These are phyloP conservation scores for Amaranthus hypochondriacus DNA, from an alignment of 148 eudicot species.

Conservation along the genomic window DNA sequence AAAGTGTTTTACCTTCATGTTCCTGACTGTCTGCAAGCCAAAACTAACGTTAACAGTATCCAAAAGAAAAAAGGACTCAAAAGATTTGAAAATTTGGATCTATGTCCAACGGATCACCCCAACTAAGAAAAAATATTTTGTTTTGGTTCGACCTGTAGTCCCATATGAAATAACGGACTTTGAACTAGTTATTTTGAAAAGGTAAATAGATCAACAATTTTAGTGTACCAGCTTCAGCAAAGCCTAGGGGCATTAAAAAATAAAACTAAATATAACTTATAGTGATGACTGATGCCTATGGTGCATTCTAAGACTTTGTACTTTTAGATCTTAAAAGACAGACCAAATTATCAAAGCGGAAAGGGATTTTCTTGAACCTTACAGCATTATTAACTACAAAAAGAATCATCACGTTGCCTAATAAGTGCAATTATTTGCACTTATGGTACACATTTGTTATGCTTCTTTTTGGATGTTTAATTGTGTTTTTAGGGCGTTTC, in stretches of 20 bases:
- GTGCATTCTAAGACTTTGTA: neutral
- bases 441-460: no score
- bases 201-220: neutral
- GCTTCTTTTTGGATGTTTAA: no score
- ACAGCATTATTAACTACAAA: neutral
- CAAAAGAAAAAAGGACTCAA: neutral
- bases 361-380: neutral
- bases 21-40: conserved; percentile 24
- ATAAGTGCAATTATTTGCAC: no score
- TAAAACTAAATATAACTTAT: no score
- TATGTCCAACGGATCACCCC: neutral
- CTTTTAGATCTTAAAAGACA: neutral
- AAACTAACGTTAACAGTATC: conserved; percentile 9
- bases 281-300: neutral
- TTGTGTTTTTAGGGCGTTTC: no score
- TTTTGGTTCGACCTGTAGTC: no score
- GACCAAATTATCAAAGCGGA: neutral
- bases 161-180: no score
- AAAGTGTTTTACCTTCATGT: conserved; percentile 43
- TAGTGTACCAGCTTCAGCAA: neutral
- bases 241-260: no score
- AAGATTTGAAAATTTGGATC: conserved; percentile 2
- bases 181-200: neutral
- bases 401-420: neutral
- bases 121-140: no score